phyloP scores from a whole-genome alignment of 2,329 filamentous ascomycete species.

The Botrytis hyacinthi region DNA sequence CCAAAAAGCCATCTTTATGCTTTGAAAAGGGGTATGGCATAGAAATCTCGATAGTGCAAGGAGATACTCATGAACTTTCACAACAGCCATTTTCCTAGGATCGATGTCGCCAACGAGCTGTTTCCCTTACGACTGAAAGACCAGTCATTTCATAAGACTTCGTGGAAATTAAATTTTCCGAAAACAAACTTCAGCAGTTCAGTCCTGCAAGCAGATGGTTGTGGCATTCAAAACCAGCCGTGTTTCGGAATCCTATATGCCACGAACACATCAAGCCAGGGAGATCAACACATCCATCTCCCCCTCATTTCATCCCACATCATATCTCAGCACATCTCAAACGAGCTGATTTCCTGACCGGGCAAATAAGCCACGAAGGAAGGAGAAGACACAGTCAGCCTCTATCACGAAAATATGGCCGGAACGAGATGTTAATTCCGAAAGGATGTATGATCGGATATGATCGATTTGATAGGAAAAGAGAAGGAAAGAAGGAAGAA shows the following conservation, averaged over 20 bases:
- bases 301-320: background rate
- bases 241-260: background rate
- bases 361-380: background rate
- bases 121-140: background rate
- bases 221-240: constrained; percentile 4
- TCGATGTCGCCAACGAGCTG: background rate
- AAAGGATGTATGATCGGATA: background rate
- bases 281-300: background rate
- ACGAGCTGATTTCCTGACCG: background rate
- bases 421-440: background rate
- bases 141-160: background rate
- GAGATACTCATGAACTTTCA: background rate
- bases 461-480: background rate
- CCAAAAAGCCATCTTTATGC: background rate
- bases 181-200: background rate
- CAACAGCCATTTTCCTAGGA: background rate
- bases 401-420: background rate
- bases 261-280: background rate
- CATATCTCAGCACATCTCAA: background rate
- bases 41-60: background rate
- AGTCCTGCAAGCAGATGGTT: background rate
- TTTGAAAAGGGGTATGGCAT: background rate
- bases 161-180: background rate
- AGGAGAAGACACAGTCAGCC: background rate
- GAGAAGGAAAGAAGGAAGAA: background rate